Evolutionary conservation across 2,329 filamentous ascomycete genomes (phyloP).

Genomic region (Amesomyces nigricolor): DNA sequence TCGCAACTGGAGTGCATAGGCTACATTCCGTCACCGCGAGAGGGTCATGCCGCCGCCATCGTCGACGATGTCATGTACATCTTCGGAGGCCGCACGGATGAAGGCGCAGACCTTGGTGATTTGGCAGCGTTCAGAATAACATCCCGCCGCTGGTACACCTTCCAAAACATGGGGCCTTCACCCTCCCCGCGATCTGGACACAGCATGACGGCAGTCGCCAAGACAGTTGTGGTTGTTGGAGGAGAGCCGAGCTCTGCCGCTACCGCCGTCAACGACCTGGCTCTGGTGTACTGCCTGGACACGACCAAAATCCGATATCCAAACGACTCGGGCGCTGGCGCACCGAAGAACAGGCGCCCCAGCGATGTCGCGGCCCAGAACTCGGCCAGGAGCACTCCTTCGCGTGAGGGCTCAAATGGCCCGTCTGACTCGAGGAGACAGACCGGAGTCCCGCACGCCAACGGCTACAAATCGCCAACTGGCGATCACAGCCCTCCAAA

Average conservation of each 20-base stretch:
- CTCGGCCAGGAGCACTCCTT: slow-evolving; percentile 35
- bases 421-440: slow-evolving; percentile 46
- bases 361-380: slow-evolving; percentile 30
- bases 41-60: slow-evolving; percentile 88
- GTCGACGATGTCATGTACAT: slow-evolving; percentile 99
- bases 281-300: slow-evolving; percentile 85
- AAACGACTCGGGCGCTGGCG: slow-evolving; percentile 55
- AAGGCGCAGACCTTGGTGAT: slow-evolving; percentile 87
- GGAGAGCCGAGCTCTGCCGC: slow-evolving; percentile 89
- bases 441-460: slow-evolving; percentile 37
- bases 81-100: slow-evolving; percentile 91
- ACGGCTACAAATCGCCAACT: slow-evolving; percentile 39
- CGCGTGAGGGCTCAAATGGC: slow-evolving; percentile 49
- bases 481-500: slow-evolving; percentile 31
- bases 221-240: slow-evolving; percentile 85
- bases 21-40: slow-evolving; percentile 88
- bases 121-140: slow-evolving; percentile 72
- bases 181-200: slow-evolving; percentile 91
- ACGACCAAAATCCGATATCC: slow-evolving; percentile 96
- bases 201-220: slow-evolving; percentile 93
- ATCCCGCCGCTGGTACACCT: slow-evolving; percentile 93
- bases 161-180: slow-evolving; percentile 98
- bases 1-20: slow-evolving; percentile 89
- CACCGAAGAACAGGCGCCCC: slow-evolving; percentile 30
- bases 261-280: slow-evolving; percentile 75